Evolutionary conservation across 352 stramenopile species (phyloP).

Genomic region (Halophytophthora batemanensis): DNA sequence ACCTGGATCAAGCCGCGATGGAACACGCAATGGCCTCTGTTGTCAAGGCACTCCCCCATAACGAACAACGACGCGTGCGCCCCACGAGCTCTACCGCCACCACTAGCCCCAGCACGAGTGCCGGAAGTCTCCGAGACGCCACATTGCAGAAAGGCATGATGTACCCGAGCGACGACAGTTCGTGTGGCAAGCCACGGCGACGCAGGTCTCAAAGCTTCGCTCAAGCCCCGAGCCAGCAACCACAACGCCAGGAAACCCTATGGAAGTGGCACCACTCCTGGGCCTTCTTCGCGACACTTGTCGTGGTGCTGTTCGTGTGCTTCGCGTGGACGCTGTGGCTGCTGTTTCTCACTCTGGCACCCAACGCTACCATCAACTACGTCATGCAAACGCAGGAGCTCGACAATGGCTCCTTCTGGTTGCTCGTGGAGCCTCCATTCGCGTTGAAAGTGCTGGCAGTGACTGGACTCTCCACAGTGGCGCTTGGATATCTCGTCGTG

Average conservation of each 20-base stretch:
- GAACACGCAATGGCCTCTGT: too few species aligned
- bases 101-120: too few species aligned
- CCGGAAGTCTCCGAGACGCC: too few species aligned
- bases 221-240: too few species aligned
- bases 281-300: conserved; percentile 6
- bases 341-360: conserved; percentile 23
- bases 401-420: conserved; percentile 38
- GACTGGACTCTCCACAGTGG: conserved; percentile 15
- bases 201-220: conserved; percentile 8
- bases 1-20: too few species aligned
- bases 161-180: conserved; percentile 3
- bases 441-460: conserved; percentile 17
- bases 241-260: neutral
- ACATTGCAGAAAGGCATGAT: too few species aligned
- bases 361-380: conserved; percentile 33
- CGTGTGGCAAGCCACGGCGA: conserved; percentile 4
- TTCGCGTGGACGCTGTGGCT: conserved; percentile 30
- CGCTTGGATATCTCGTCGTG: conserved; percentile 23
- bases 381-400: conserved; percentile 28
- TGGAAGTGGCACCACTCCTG: conserved; percentile 14
- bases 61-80: too few species aligned
- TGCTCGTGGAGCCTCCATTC: conserved; percentile 23
- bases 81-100: too few species aligned
- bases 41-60: too few species aligned
- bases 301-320: conserved; percentile 12